These are phyloP conservation scores for Elsinoe arachidis DNA, from an alignment of 2,329 filamentous ascomycete genomes.

Conservation along the genomic window DNA sequence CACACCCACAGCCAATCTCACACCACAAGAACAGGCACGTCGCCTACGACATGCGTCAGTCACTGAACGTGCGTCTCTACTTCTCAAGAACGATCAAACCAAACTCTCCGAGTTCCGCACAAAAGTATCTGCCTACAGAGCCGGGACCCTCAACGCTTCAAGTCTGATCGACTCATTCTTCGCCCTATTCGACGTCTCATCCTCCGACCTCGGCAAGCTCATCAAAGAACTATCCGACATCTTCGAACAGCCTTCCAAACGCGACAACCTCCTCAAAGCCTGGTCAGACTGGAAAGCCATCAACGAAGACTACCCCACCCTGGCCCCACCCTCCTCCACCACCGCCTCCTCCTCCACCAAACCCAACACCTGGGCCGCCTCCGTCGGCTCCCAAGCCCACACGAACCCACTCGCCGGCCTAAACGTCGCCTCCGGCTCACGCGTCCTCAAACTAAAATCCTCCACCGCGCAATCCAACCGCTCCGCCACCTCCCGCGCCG, in stretches of 20 bases:
- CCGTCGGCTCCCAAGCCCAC: conserved; percentile 48
- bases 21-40: conserved; percentile 72
- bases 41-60: conserved; percentile 74
- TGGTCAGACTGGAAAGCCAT: conserved; percentile 96
- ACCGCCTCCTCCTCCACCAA: conserved; percentile 56
- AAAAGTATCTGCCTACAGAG: conserved; percentile 70
- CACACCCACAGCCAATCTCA: conserved; percentile 35
- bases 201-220: conserved; percentile 75
- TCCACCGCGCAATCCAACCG: conserved; percentile 60
- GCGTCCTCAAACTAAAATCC: conserved; percentile 61
- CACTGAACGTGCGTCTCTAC: conserved; percentile 70
- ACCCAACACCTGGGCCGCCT: conserved; percentile 37
- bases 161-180: conserved; percentile 84
- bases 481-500: conserved; percentile 49
- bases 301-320: conserved; percentile 87
- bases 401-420: conserved; percentile 38
- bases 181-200: conserved; percentile 70
- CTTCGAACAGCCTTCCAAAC: conserved; percentile 74
- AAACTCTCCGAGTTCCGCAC: conserved; percentile 73
- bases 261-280: conserved; percentile 63
- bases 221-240: conserved; percentile 87
- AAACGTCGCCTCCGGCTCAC: conserved; percentile 46
- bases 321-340: conserved; percentile 61
- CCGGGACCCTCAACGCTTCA: conserved; percentile 58
- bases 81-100: conserved; percentile 65